Conservation (phyloP, 768 basidiomycete genomes). For the Rhizopogon sp. region DNA sequence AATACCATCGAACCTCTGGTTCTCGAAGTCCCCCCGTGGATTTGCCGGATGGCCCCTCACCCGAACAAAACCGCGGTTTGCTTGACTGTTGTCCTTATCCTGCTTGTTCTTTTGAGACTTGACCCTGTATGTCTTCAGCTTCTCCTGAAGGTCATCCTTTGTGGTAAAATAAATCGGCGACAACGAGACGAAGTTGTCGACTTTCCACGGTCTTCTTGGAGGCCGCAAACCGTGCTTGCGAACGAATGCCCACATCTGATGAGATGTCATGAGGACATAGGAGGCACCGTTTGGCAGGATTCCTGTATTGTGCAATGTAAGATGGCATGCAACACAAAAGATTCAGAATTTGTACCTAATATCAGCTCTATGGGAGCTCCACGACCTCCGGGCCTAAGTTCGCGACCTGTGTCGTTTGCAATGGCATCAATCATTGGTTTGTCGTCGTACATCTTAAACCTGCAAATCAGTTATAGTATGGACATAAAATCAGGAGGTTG, state of each 20-base stretch:
- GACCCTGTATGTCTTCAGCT: conserved; percentile 34
- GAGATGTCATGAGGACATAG: conserved; percentile 36
- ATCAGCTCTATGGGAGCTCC: conserved; percentile 34
- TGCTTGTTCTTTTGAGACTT: conserved; percentile 29
- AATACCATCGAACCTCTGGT: conserved; percentile 33
- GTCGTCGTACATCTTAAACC: conserved; percentile 31
- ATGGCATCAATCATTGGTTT: conserved; percentile 28
- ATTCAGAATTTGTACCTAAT: conserved; percentile 28
- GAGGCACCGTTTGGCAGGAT: conserved; percentile 39
- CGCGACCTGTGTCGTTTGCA: conserved; percentile 19
- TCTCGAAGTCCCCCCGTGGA: conserved; percentile 41
- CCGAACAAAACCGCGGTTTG: conserved; percentile 33
- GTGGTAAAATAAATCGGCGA: conserved; percentile 42
- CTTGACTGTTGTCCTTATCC: conserved; percentile 35
- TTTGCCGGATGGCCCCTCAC: conserved; percentile 14
- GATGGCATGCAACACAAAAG: not conserved
- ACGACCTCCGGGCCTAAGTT: conserved; percentile 22
- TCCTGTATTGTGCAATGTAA: conserved; percentile 24
- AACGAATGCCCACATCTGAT: conserved; percentile 24
- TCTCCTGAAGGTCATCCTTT: conserved; percentile 28
- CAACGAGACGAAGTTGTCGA: conserved; percentile 35
- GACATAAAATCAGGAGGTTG: not conserved
- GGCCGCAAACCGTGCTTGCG: conserved; percentile 10
- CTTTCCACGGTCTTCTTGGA: conserved; percentile 10
- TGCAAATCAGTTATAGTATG: not conserved